Conservation (phyloP, 2,329 filamentous ascomycete species). For the Neonectria coccinea region DNA sequence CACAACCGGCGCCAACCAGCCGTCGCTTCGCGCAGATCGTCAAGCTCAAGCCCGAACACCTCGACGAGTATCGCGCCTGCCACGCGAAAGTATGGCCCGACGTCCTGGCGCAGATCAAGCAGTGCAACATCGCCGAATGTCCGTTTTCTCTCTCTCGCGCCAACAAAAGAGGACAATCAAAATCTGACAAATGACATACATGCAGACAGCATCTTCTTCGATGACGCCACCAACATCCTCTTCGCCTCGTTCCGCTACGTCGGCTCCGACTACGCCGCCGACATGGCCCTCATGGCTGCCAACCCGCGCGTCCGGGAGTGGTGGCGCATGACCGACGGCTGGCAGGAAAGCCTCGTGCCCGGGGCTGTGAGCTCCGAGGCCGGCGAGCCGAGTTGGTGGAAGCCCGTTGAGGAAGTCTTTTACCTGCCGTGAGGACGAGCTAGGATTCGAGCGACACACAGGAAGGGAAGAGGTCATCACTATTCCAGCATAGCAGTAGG, state of each 20-base stretch:
- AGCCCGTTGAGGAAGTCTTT: conserved; percentile 76
- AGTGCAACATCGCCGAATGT: conserved; percentile 81
- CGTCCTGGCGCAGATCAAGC: conserved; percentile 79
- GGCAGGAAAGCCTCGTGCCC: conserved; percentile 74
- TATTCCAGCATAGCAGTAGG: background rate
- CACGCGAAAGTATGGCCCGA: conserved; percentile 83
- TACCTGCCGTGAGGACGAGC: conserved; percentile 60
- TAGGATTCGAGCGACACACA: background rate
- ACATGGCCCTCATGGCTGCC: conserved; percentile 81
- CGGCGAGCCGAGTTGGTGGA: conserved; percentile 76
- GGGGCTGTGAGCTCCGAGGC: conserved; percentile 70
- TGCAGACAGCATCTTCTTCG: conserved; percentile 79
- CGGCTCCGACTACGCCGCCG: conserved; percentile 76
- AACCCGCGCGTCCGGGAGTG: conserved; percentile 80
- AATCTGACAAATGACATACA: background rate
- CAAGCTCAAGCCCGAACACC: conserved; percentile 74
- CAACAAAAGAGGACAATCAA: no score
- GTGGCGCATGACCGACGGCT: conserved; percentile 84
- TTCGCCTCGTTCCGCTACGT: conserved; percentile 84
- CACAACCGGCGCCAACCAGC: conserved; percentile 27
- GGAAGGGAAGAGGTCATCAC: background rate
- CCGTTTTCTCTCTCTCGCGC: conserved; percentile 38
- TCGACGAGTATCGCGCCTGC: conserved; percentile 78
- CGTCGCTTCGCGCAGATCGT: conserved; percentile 78
- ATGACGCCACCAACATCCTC: conserved; percentile 70